These are phyloP conservation scores for Dactylonectria macrodidyma DNA, from an alignment of 2,329 filamentous ascomycete species.

Conservation along the genomic window DNA sequence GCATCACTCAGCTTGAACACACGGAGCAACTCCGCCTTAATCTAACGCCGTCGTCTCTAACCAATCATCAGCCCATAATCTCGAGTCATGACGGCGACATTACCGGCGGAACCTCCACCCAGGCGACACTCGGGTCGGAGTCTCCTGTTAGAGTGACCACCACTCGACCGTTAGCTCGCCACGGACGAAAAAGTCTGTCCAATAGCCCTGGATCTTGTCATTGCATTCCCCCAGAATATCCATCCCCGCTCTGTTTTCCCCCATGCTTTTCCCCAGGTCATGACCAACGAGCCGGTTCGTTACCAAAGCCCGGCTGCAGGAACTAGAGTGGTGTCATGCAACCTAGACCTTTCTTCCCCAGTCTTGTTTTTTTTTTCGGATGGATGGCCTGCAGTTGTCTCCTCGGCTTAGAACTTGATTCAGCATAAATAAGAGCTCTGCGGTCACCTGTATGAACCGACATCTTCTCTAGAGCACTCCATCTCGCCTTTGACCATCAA, in stretches of 20 bases:
- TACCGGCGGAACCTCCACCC: slow-evolving; percentile 27
- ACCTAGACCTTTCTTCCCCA: neutral
- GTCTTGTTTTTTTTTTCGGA: neutral
- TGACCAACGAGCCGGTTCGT: neutral
- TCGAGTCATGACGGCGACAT: neutral
- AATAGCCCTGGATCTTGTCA: slow-evolving; percentile 11
- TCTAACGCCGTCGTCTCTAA: neutral
- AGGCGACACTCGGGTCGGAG: neutral
- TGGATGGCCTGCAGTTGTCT: neutral
- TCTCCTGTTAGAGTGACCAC: slow-evolving; percentile 21
- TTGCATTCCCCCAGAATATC: slow-evolving; percentile 19
- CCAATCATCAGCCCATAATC: neutral
- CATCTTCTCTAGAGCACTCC: neutral
- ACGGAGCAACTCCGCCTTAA: neutral
- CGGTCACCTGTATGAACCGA: neutral
- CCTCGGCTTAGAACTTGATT: neutral
- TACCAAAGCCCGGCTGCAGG: slow-evolving; percentile 1
- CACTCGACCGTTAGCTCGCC: neutral
- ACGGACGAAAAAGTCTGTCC: slow-evolving; percentile 11
- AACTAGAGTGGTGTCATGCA: slow-evolving; percentile 10
- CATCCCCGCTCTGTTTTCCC: neutral
- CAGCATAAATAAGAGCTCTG: slow-evolving; percentile 22
- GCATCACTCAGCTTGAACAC: neutral
- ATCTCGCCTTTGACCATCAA: neutral
- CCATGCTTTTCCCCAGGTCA: slow-evolving; percentile 26